phyloP scores from a whole-genome alignment of 768 basidiomycete species.

The Tylopilus balloui region DNA sequence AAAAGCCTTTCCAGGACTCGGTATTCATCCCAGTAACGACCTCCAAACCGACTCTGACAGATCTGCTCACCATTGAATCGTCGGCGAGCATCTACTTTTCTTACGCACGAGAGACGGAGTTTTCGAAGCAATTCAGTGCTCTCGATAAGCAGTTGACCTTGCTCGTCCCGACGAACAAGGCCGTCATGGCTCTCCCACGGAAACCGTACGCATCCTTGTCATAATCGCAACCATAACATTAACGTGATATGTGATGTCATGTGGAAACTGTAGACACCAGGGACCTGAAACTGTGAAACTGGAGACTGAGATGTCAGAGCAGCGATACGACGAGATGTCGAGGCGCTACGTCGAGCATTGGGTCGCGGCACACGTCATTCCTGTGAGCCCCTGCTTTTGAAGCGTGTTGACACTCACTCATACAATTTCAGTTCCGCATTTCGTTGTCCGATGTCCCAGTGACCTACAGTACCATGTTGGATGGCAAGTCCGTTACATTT shows the following conservation, averaged over 20 bases:
- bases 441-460: conserved; percentile 35
- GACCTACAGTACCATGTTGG: conserved; percentile 55
- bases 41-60: conserved; percentile 56
- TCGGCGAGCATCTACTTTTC: conserved; percentile 80
- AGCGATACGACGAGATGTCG: conserved; percentile 56
- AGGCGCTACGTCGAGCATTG: conserved; percentile 72
- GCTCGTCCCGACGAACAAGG: conserved; percentile 84
- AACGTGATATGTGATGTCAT: neutral
- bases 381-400: conserved; percentile 42
- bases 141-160: conserved; percentile 43
- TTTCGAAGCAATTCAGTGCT: conserved; percentile 47
- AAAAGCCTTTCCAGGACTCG: conserved; percentile 4
- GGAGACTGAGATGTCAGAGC: conserved; percentile 56
- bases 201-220: conserved; percentile 64
- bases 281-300: conserved; percentile 40
- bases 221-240: neutral
- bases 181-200: conserved; percentile 71
- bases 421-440: conserved; percentile 38
- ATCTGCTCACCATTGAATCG: conserved; percentile 73
- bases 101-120: conserved; percentile 67
- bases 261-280: conserved; percentile 49
- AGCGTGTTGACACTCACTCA: neutral
- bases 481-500: conserved; percentile 56
- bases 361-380: conserved; percentile 80
- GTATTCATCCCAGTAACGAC: conserved; percentile 37